Evolutionary conservation across 768 basidiomycete species (phyloP).

Genomic region (Collybia sordida): DNA sequence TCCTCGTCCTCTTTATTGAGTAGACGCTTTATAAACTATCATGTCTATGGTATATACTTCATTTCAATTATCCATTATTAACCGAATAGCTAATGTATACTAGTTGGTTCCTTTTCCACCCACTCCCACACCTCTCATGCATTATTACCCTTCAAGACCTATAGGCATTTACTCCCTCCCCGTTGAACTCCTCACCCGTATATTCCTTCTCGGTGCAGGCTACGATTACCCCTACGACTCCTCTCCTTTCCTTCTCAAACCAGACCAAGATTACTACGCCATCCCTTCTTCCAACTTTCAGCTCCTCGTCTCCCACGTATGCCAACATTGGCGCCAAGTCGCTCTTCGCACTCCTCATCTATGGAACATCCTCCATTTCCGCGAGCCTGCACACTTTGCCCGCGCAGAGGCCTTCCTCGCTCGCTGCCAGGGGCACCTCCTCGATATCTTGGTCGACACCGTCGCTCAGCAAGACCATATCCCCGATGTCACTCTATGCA

Average conservation of each 20-base stretch:
- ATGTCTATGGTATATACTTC: neutral
- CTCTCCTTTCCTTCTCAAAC: constrained; percentile 51
- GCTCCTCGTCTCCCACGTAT: constrained; percentile 58
- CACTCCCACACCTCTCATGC: no score
- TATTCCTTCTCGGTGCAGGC: constrained; percentile 54
- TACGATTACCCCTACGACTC: constrained; percentile 42
- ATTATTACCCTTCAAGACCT: constrained; percentile 17
- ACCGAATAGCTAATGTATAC: neutral
- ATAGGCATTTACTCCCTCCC: constrained; percentile 47
- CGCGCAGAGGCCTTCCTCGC: constrained; percentile 47
- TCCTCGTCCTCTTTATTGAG: neutral
- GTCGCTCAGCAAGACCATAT: constrained; percentile 48
- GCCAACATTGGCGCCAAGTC: constrained; percentile 53
- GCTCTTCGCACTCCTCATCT: constrained; percentile 49
- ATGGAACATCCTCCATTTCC: constrained; percentile 58
- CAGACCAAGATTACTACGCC: constrained; percentile 40
- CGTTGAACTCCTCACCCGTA: constrained; percentile 56
- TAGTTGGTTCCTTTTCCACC: no score
- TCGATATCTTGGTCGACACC: constrained; percentile 61
- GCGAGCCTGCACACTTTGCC: constrained; percentile 45
- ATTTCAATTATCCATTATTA: neutral
- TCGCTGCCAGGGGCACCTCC: constrained; percentile 27
- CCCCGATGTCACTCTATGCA: constrained; percentile 51
- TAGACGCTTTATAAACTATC: neutral
- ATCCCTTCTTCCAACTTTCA: constrained; percentile 49